phyloP scores from a whole-genome alignment of 768 basidiomycete genomes.

The Trametes meyenii region DNA sequence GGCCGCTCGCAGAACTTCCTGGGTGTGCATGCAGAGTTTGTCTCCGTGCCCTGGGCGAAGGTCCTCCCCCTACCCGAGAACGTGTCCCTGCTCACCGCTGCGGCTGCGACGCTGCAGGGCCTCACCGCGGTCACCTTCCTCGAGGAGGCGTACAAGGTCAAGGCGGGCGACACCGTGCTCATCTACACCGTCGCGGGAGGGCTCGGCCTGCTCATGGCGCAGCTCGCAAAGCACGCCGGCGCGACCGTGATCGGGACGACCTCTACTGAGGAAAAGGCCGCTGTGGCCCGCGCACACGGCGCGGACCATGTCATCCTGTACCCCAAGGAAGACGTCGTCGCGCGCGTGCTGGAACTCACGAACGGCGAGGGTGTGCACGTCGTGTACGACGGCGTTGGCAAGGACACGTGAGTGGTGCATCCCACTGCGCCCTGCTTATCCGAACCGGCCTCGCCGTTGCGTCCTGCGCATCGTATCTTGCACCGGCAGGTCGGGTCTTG shows the following conservation, averaged over 20 bases:
- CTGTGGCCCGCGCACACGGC: conserved; percentile 74
- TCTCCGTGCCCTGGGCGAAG: conserved; percentile 62
- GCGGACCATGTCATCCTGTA: conserved; percentile 89
- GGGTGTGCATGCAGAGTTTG: conserved; percentile 71
- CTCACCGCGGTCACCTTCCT: conserved; percentile 78
- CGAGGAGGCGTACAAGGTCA: conserved; percentile 83
- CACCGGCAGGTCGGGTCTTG: background rate
- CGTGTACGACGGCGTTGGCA: conserved; percentile 95
- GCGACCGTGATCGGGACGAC: conserved; percentile 94
- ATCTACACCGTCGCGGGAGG: conserved; percentile 94
- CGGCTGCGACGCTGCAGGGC: conserved; percentile 71
- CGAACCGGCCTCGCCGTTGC: background rate
- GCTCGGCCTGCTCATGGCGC: conserved; percentile 68
- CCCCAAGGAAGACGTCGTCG: conserved; percentile 70
- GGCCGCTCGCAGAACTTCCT: conserved; percentile 20
- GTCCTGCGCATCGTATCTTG: background rate
- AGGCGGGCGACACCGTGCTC: conserved; percentile 77
- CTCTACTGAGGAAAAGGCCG: conserved; percentile 82
- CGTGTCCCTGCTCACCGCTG: conserved; percentile 63
- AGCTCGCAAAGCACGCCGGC: conserved; percentile 72
- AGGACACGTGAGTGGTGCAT: conserved; percentile 72
- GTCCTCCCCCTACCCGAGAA: conserved; percentile 67
- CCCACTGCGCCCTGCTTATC: background rate
- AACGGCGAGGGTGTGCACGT: conserved; percentile 83
- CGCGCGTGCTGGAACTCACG: conserved; percentile 74